phyloP scores from a whole-genome alignment of 2,329 filamentous ascomycete genomes.

The Triangularia setosa region DNA sequence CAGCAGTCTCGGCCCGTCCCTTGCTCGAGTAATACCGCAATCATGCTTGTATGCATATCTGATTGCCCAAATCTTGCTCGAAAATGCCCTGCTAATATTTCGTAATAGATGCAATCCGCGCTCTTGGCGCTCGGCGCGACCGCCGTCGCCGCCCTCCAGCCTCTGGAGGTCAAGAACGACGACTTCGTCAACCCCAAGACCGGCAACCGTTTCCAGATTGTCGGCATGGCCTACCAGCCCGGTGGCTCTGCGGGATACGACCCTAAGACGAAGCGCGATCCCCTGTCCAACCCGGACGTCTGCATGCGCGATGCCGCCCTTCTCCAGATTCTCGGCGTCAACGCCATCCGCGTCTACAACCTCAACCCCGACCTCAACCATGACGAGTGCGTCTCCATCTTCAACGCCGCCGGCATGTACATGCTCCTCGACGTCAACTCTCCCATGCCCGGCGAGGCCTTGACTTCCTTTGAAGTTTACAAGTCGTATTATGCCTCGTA shows the following conservation, averaged over 20 bases:
- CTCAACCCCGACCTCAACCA: slow-evolving; percentile 63
- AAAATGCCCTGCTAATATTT: slow-evolving; percentile 7
- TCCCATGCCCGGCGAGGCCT: slow-evolving; percentile 54
- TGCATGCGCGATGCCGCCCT: slow-evolving; percentile 63
- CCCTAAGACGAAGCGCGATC: slow-evolving; percentile 50
- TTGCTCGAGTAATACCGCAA: background rate
- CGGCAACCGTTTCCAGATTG: slow-evolving; percentile 60
- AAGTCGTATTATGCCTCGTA: slow-evolving; percentile 57
- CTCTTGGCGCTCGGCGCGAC: slow-evolving; percentile 52
- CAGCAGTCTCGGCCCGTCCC: background rate
- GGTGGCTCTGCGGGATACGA: slow-evolving; percentile 62
- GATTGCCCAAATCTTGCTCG: background rate
- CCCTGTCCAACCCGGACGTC: slow-evolving; percentile 53
- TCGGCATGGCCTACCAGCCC: slow-evolving; percentile 67
- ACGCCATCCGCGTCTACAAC: slow-evolving; percentile 68
- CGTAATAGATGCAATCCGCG: slow-evolving; percentile 37
- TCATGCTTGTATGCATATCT: slow-evolving; percentile 1
- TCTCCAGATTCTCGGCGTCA: slow-evolving; percentile 61
- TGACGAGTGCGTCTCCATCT: slow-evolving; percentile 63
- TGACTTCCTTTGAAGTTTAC: slow-evolving; percentile 54
- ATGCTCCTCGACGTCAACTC: slow-evolving; percentile 68
- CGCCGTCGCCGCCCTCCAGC: slow-evolving; percentile 52
- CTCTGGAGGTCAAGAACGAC: slow-evolving; percentile 53
- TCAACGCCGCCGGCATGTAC: slow-evolving; percentile 66
- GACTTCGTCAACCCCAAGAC: slow-evolving; percentile 58